A percentile compares a stretch with the other conserved stretches of the same genome.
Evolutionary conservation across 2,329 filamentous ascomycete genomes (phyloP).

Genomic region (Fusarium foetens): DNA sequence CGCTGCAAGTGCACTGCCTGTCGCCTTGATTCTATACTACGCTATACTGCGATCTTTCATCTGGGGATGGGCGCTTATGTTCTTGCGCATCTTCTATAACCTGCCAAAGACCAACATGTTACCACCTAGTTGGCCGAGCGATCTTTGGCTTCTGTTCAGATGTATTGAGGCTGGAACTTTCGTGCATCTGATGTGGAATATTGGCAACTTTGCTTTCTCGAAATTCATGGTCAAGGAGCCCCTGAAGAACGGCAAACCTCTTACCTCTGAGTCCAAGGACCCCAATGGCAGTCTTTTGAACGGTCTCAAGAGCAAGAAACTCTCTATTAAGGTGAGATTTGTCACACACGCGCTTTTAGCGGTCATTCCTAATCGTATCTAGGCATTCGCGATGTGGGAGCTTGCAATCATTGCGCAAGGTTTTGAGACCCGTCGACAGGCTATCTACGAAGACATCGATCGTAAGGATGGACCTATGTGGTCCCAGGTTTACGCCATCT

Average conservation of each 20-base stretch:
- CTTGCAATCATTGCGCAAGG: constrained; percentile 80
- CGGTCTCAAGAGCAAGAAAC: constrained; percentile 85
- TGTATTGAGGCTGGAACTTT: constrained; percentile 72
- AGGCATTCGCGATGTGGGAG: constrained; percentile 93
- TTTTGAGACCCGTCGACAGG: constrained; percentile 78
- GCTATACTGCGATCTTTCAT: constrained; percentile 68
- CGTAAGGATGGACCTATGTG: constrained; percentile 82
- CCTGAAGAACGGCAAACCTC: constrained; percentile 82
- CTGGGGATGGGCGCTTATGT: constrained; percentile 76
- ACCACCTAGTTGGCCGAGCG: constrained; percentile 67
- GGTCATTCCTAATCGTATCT: constrained; percentile 29
- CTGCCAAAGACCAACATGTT: constrained; percentile 77
- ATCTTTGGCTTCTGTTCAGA: constrained; percentile 64
- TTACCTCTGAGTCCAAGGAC: constrained; percentile 87
- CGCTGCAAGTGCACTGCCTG: constrained; percentile 53
- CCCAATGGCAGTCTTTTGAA: constrained; percentile 90
- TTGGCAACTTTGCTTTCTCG: constrained; percentile 80
- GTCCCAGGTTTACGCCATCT: constrained; percentile 78
- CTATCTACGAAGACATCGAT: constrained; percentile 88
- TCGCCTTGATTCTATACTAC: constrained; percentile 69
- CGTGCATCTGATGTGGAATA: constrained; percentile 78
- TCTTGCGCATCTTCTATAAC: constrained; percentile 79
- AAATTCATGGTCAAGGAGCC: constrained; percentile 84
- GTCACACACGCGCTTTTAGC: background rate
- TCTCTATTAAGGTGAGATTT: constrained; percentile 72